Base-by-base conservation (phyloP, 2,329 filamentous ascomycete species). In the Tympanopsis confertula region DNA sequence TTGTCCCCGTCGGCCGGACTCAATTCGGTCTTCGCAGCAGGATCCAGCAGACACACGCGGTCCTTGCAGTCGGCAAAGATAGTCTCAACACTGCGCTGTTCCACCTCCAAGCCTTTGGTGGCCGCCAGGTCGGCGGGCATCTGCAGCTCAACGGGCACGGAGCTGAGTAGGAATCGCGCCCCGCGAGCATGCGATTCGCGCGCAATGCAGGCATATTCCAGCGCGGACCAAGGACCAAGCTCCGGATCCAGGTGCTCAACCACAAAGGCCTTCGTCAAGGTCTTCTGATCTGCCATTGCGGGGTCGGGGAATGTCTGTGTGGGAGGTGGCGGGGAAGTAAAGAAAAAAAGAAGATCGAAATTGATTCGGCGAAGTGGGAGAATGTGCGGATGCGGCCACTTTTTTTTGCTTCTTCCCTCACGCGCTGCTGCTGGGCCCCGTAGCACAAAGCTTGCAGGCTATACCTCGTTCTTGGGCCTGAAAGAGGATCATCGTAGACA, bases 231-330 rank as follows among this genome's bases (percentile, higher is more conserved):
- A 29, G 64, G 63, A 39, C 78, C 78, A 36, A 82, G 58, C 53
- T 82, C 78, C 10, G 75, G 72, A 51, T 82, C 78, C 43, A 82
- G 64, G 53, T 82, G 76, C 53, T 81, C 76, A 41, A 81, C 75
- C 45, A 80, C 71, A 48, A 74, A 80, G 36, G 67, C 74, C 50
- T 71, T 63, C n/a, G n/a, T n/a, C n/a, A n/a, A n/a, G n/a, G n/a
- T 28, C 10, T 28, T n/a, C 24, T 28, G 24, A 28, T 28, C 24
- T 10, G 24, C 24, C 24, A 28, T 28, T 28, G n/a, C n/a, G n/a
- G n/a, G n/a, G n/a, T n/a, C n/a, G n/a, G n/a, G n/a, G n/a, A n/a
- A n/a, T n/a, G n/a, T n/a, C n/a, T n/a, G n/a, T n/a, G n/a, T n/a
- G n/a, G n/a, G n/a, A n/a, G n/a, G n/a, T n/a, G n/a, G n/a, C n/a